phyloP scores from a whole-genome alignment of 2,329 filamentous ascomycete genomes.

The Leptographium radiaticola region DNA sequence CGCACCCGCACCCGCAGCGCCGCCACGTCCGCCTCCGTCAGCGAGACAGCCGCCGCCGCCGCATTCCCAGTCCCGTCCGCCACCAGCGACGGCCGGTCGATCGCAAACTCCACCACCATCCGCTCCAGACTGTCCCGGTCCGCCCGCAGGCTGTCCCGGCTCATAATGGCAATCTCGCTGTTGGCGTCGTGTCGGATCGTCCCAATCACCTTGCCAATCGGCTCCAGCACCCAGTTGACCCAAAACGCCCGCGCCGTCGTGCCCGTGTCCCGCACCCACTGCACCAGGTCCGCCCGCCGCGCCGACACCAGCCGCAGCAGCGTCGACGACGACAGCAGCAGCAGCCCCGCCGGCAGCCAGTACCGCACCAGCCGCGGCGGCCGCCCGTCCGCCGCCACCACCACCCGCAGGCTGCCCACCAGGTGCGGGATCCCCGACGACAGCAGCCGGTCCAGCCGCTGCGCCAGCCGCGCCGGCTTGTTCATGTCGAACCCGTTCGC shows the following conservation, averaged over 20 bases:
- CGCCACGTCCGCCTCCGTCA: conserved; percentile 57
- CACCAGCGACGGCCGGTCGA: conserved; percentile 59
- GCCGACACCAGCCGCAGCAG: conserved; percentile 68
- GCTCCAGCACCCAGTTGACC: conserved; percentile 91
- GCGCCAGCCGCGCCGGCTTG: conserved; percentile 48
- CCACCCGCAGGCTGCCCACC: conserved; percentile 35
- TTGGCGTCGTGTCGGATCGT: conserved; percentile 89
- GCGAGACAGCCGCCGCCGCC: conserved; percentile 19
- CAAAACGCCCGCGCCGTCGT: conserved; percentile 78
- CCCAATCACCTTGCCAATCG: conserved; percentile 66
- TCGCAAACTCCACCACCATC: conserved; percentile 95
- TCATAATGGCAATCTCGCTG: conserved; percentile 95
- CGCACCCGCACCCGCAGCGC: conserved; percentile 68
- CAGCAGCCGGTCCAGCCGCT: conserved; percentile 57
- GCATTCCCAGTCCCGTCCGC: conserved; percentile 21
- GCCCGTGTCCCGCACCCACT: conserved; percentile 71
- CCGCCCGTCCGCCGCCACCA: conserved; percentile 55
- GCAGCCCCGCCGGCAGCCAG: conserved; percentile 65
- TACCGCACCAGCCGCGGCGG: conserved; percentile 68
- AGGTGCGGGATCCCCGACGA: conserved; percentile 56
- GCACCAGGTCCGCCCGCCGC: conserved; percentile 60
- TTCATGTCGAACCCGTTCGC: conserved; percentile 35
- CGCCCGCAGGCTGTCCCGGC: conserved; percentile 76
- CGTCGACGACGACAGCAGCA: conserved; percentile 74
- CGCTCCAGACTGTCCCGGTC: conserved; percentile 87